phyloP scores from a whole-genome alignment of 78 protist genomes.

The Protostelium mycophagum region DNA sequence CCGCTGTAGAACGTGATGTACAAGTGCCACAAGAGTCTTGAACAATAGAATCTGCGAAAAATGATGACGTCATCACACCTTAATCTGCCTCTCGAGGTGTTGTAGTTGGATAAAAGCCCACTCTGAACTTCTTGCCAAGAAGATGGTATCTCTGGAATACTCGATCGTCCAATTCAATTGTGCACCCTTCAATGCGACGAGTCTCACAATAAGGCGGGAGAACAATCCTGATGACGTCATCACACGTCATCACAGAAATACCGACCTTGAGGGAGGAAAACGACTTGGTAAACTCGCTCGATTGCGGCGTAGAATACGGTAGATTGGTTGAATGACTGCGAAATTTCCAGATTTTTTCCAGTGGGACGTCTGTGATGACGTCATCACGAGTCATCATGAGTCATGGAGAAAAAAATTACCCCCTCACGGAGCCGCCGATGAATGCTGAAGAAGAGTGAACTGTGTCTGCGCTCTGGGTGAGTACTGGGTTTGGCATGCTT shows the following conservation, averaged over 20 bases:
- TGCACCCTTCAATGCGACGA: neutral
- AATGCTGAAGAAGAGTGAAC: neutral
- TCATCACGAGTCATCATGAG: neutral
- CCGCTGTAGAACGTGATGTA: no score
- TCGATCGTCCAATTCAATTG: neutral
- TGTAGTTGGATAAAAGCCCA: neutral
- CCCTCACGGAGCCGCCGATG: neutral
- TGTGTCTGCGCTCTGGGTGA: neutral
- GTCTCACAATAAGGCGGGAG: neutral
- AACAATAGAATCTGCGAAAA: no score
- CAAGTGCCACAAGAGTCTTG: no score
- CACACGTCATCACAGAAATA: neutral
- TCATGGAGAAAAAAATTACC: neutral
- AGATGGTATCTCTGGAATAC: neutral
- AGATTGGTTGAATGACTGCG: neutral
- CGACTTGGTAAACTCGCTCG: neutral
- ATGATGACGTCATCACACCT: no score
- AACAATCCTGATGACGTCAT: neutral
- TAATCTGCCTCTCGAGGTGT: neutral
- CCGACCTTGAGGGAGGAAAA: neutral
- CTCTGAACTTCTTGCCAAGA: neutral
- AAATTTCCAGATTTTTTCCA: neutral
- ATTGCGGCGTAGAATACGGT: neutral
- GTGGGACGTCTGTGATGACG: neutral
- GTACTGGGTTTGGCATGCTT: neutral